A percentile compares a stretch with the other conserved stretches of the same genome.
These are phyloP conservation scores for Fennellomyces sp. DNA, from an alignment of 371 early-diverging fungal genomes.

Conservation along the genomic window DNA sequence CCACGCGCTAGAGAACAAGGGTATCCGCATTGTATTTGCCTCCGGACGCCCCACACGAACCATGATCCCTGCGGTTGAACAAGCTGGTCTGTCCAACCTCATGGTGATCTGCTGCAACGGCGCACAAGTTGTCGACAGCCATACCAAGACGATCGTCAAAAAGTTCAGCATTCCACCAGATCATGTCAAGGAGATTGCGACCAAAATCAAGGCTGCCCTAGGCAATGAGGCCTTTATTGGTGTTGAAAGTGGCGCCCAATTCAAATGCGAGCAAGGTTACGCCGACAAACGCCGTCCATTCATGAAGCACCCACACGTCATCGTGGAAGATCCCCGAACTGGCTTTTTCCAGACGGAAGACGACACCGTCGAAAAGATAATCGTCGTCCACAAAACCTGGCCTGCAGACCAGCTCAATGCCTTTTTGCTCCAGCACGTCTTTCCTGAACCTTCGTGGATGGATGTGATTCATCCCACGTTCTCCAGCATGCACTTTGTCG, in stretches of 20 bases:
- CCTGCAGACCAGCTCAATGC: constrained; percentile 25
- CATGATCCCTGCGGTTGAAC: constrained; percentile 33
- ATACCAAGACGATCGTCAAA: constrained; percentile 26
- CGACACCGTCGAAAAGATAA: constrained; percentile 38
- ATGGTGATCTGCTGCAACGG: constrained; percentile 42
- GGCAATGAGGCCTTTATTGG: constrained; percentile 33
- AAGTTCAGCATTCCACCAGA: constrained; percentile 33
- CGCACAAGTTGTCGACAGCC: constrained; percentile 36
- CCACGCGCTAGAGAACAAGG: constrained; percentile 32
- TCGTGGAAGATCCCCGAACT: constrained; percentile 20
- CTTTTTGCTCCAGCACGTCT: constrained; percentile 27
- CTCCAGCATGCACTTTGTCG: constrained; percentile 51
- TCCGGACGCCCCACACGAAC: constrained; percentile 43
- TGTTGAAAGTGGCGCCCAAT: constrained; percentile 32
- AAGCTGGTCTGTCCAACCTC: constrained; percentile 26
- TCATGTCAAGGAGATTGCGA: constrained; percentile 21
- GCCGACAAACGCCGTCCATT: constrained; percentile 16
- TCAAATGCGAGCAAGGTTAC: constrained; percentile 39
- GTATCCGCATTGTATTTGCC: constrained; percentile 35
- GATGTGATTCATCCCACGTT: constrained; percentile 37
- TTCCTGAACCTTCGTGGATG: constrained; percentile 28
- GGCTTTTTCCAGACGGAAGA: constrained; percentile 24
- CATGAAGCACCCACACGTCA: constrained; percentile 23
- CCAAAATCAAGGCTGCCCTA: constrained; percentile 25
- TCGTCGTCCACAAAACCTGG: constrained; percentile 38